These are phyloP conservation scores for Inga laurina DNA, from an alignment of 306 rosid species.

Conservation along the genomic window DNA sequence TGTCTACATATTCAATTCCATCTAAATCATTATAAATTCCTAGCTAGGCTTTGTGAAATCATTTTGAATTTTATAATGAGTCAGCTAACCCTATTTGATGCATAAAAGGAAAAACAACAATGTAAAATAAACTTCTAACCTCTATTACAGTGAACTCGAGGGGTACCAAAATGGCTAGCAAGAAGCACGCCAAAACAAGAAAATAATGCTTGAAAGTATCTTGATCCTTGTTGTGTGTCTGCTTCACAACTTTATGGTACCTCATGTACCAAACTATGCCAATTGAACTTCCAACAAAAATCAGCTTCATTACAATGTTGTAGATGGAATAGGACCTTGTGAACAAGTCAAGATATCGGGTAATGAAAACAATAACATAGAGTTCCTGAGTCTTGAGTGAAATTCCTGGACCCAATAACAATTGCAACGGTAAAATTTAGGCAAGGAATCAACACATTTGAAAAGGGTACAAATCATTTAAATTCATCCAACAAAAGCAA, in stretches of 20 bases:
- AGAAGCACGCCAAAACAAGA: conserved; percentile 6
- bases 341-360: conserved; percentile 42
- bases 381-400: conserved; percentile 52
- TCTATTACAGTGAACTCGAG: background rate
- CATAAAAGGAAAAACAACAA: background rate
- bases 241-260: conserved; percentile 46
- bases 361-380: conserved; percentile 35
- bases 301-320: conserved; percentile 19
- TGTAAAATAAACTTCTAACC: background rate
- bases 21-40: background rate
- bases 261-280: conserved; percentile 50
- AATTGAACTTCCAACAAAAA: conserved; percentile 25
- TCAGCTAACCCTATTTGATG: background rate
- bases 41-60: background rate
- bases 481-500: background rate
- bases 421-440: background rate
- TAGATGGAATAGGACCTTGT: conserved; percentile 31
- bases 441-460: background rate
- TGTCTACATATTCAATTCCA: background rate
- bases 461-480: background rate
- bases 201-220: conserved; percentile 26
- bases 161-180: background rate
- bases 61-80: background rate
- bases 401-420: conserved; percentile 31
- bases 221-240: conserved; percentile 40